Base-by-base conservation (phyloP, 352 stramenopile genomes). In the Globisporangium echinulatum region DNA sequence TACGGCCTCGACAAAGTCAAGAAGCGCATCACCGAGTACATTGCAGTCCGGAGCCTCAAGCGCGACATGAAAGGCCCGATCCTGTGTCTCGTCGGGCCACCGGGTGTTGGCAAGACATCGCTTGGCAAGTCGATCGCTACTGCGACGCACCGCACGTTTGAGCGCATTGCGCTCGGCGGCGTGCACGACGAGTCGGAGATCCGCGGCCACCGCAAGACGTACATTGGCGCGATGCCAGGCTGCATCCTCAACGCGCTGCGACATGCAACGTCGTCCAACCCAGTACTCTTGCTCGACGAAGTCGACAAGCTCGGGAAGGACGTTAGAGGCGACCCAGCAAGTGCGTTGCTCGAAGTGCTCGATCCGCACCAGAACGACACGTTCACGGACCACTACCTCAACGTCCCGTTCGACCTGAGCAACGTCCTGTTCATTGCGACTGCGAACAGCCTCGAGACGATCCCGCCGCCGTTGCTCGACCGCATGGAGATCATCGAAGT, bases 361-460 rank as follows among this genome's bases (percentile, higher is more conserved):
- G 86, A 95, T 46, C 86, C 86, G 38, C 76, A 92, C 56, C 86
- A 95, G 62, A 94, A 94, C 69, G 70, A 90, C 66, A 88, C 85
- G 14, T 95, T 95, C 59, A 87, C 77, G 38, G 86, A 95, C 40
- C 84, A 94, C 66, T 95, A 93, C 67, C 54, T 93, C 14, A 91
- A 92, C 52, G 77, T 92, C 7, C 84, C 86, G n/a, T 94, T 94
- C 58, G 85, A 96, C 57, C 67, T 96, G n/a, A 92, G 79, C 63
- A 84, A 77, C 58, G 83, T 86, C 13, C 61, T 93, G 59, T 96
- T 96, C 61, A 72, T 93, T 52, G 85, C 85, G n/a, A 96, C 84
- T 5, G 82, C 85, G 15, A 96, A 96, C 63, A 87, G 74, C 53
- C 67, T 93, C 42, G 78, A 91, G 3, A 92, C 78, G 0, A 94